Percentiles rank a stretch among this genome's conserved stretches.
phyloP scores from a whole-genome alignment of 2,329 filamentous ascomycete species.

The Ophiostoma populinum region DNA sequence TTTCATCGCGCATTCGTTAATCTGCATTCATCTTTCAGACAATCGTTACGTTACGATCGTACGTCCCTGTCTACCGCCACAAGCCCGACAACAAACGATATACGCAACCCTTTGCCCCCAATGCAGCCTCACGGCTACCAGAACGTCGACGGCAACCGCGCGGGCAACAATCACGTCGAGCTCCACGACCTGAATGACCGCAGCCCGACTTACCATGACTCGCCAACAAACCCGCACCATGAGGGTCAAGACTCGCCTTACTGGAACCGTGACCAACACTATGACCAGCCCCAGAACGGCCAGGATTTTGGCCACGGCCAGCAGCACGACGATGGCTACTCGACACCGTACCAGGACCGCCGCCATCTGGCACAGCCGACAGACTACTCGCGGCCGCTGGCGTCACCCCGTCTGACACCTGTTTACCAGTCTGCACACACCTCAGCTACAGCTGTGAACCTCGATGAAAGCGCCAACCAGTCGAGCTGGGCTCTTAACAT shows the following conservation, averaged over 20 bases:
- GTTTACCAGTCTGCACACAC: conserved; percentile 11
- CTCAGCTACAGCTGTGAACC: conserved; percentile 9
- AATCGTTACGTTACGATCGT: too few species aligned
- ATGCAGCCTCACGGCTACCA: conserved; percentile 9
- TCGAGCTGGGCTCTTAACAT: conserved; percentile 5
- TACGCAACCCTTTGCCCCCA: not conserved
- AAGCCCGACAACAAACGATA: too few species aligned
- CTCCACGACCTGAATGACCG: conserved; percentile 6
- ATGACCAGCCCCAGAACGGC: conserved; percentile 1
- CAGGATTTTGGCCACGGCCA: conserved; percentile 1
- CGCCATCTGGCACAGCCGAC: not conserved
- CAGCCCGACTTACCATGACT: conserved; percentile 3
- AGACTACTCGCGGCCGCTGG: conserved; percentile 6
- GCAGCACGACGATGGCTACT: conserved; percentile 2
- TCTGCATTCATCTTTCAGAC: too few species aligned
- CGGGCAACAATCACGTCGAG: conserved; percentile 8
- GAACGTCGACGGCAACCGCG: conserved; percentile 4
- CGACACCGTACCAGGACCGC: conserved; percentile 3
- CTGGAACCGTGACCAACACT: conserved; percentile 3
- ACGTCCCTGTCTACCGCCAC: too few species aligned
- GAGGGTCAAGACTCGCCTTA: not conserved
- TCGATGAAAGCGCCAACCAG: conserved; percentile 7
- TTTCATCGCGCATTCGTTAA: too few species aligned
- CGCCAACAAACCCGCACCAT: conserved; percentile 2
- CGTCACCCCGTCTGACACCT: conserved; percentile 5